Evolutionary conservation across 805 yeast genomes (phyloP), one percentile per base, ranked within the genome.

Genomic region (Martiniozyma abietophila): DNA sequence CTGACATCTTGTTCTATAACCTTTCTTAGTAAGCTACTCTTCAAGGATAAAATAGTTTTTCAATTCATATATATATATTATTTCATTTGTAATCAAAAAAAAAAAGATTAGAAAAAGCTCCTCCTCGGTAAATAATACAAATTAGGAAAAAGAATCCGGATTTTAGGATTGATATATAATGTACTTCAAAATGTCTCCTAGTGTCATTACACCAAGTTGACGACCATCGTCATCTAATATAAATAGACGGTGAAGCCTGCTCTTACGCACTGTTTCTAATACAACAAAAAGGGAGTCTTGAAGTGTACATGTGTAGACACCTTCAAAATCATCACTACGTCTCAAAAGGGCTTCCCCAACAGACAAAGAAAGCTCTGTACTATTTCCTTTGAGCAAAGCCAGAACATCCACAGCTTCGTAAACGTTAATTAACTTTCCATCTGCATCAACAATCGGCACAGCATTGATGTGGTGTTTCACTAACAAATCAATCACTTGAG

Each of bases 341-440:
- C 95, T 76, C 76, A 92, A 74, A 34, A 92, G 64, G 0, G 97
- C 97, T 57, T 92, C 96, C 3, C 98, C 99, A 4, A 92, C 96
- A 39, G 89, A 79, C 46, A 92, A 64, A 25, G 86, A 80, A 41
- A 89, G 64, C 57, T 92, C 97, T 24, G 86, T 80, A 51, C 89
- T 86, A 52, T 86, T 77, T 25, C 96, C 95, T 58, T 88, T 89
- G 39, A 92, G 85, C 46, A 92, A 65, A 0, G 95, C 83, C 46
- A 92, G 65, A 3, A 92, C 94, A 59, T 92, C 99, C 22, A 85
- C 94, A 0, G 96, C 94, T 61, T 92, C 99, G 55, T 88, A 92
- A 27, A 89, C 95, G 51, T 92, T 92, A 43, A 85, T 68, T 44
- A 92, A 64, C 42, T 69, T 73, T 35, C 67, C 60, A 24, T 68